phyloP scores from a whole-genome alignment of 352 stramenopile genomes.

The Globisporangium splendens region DNA sequence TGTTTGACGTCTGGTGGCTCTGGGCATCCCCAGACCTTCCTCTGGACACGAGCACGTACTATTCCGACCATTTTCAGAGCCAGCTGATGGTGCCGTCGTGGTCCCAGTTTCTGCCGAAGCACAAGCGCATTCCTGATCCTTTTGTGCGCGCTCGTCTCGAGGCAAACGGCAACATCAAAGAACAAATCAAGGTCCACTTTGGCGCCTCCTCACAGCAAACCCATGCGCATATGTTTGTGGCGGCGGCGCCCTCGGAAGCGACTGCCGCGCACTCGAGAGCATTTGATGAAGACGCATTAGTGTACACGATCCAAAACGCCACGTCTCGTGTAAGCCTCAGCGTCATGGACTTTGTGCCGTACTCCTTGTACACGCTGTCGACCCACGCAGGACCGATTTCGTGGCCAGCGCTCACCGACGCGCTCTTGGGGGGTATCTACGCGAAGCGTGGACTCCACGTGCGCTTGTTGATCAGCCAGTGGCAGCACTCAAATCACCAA shows the following conservation, averaged over 20 bases:
- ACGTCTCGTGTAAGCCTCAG: conserved; percentile 55
- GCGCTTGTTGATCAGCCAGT: conserved; percentile 74
- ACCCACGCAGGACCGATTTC: conserved; percentile 47
- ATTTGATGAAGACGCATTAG: conserved; percentile 69
- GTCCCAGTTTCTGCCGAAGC: conserved; percentile 42
- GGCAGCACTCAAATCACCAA: conserved; percentile 57
- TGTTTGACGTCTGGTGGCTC: conserved; percentile 76
- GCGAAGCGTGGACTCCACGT: conserved; percentile 46
- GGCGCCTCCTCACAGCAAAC: neutral
- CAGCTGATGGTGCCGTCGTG: conserved; percentile 55
- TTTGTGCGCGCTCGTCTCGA: conserved; percentile 43
- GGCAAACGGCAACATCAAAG: conserved; percentile 45
- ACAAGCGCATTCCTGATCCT: conserved; percentile 32
- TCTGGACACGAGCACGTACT: conserved; percentile 37
- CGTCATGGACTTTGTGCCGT: conserved; percentile 82
- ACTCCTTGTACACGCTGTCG: conserved; percentile 51
- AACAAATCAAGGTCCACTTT: conserved; percentile 40
- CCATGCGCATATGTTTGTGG: conserved; percentile 45
- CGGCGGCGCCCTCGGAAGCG: conserved; percentile 57
- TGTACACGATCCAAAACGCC: conserved; percentile 70
- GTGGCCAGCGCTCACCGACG: conserved; percentile 65
- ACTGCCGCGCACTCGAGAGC: conserved; percentile 42
- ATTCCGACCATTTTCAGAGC: conserved; percentile 55
- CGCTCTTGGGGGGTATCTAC: conserved; percentile 52
- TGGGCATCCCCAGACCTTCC: conserved; percentile 37